A percentile compares a stretch with the other conserved stretches of the same genome.
Conservation (phyloP, 2,329 filamentous ascomycete species). For the Didymella lethalis region DNA sequence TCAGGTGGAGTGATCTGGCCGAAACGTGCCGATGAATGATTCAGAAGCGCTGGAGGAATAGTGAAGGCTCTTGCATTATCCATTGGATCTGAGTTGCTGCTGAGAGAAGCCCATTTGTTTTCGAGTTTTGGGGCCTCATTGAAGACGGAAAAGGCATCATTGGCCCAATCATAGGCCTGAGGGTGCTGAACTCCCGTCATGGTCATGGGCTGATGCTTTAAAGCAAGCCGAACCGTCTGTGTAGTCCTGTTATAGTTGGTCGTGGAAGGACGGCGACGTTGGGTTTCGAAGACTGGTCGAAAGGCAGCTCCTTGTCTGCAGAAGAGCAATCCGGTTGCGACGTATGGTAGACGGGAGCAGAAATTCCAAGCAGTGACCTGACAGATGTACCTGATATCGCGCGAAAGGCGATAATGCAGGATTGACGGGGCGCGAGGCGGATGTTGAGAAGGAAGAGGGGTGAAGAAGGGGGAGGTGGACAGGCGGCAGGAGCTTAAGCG, state of each 20-base stretch:
- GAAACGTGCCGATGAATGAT: constrained; percentile 41
- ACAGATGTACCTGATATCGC: background rate
- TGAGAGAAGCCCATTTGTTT: constrained; percentile 37
- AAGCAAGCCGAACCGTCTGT: background rate
- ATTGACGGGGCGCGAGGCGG: background rate
- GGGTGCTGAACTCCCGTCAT: constrained; percentile 35
- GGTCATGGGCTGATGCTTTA: constrained; percentile 1
- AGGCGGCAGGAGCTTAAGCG: background rate
- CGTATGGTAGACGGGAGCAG: background rate
- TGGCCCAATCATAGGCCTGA: constrained; percentile 39
- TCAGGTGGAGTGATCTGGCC: constrained; percentile 51
- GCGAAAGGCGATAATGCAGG: background rate
- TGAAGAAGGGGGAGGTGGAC: constrained; percentile 3
- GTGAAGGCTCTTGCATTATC: constrained; percentile 29
- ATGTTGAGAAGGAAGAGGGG: background rate
- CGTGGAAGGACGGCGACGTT: background rate
- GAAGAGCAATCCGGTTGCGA: background rate
- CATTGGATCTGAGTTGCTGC: constrained; percentile 17
- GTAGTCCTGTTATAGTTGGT: background rate
- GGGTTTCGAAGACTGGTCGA: background rate
- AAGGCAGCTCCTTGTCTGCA: background rate
- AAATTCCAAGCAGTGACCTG: too few relatives aligned
- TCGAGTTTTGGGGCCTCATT: constrained; percentile 20
- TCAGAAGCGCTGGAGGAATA: constrained; percentile 42
- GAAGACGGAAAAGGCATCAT: constrained; percentile 40